Conservation (phyloP, 768 basidiomycete genomes). For the Termitomyces sp. region DNA sequence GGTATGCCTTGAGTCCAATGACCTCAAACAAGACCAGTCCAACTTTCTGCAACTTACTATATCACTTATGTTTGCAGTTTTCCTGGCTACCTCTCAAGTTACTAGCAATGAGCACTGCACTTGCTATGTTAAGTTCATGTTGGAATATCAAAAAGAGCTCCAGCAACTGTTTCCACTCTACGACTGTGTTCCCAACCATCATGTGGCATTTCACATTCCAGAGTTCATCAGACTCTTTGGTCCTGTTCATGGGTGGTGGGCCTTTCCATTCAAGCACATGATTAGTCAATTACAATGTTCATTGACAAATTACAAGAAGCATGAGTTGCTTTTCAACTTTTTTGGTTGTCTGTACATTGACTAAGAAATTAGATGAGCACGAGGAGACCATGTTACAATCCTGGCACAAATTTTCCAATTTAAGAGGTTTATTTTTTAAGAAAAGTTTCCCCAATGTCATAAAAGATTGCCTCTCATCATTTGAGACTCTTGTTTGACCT, state of each 20-base stretch:
- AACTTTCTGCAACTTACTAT: not conserved
- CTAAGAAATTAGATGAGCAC: not conserved
- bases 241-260: slow-evolving; percentile 11
- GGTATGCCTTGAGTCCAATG: not conserved
- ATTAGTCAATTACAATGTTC: slow-evolving; percentile 6
- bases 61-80: not conserved
- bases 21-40: not conserved
- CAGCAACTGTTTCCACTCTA: not conserved
- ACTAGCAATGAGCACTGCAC: not conserved
- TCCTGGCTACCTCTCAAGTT: not conserved
- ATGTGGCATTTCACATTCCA: not conserved
- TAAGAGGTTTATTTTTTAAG: not conserved
- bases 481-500: not conserved
- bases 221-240: not conserved
- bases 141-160: not conserved
- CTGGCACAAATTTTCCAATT: not conserved
- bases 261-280: slow-evolving; percentile 10
- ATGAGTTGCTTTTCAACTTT: not conserved
- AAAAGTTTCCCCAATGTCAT: not conserved
- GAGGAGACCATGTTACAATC: not conserved
- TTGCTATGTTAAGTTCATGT: not conserved
- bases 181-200: not conserved
- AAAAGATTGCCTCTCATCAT: not conserved
- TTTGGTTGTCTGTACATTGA: not conserved
- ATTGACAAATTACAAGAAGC: not conserved